Evolutionary conservation across 331 rosid genomes (phyloP), one percentile per base, ranked within the genome.

Genomic region (Malus hybrid): DNA sequence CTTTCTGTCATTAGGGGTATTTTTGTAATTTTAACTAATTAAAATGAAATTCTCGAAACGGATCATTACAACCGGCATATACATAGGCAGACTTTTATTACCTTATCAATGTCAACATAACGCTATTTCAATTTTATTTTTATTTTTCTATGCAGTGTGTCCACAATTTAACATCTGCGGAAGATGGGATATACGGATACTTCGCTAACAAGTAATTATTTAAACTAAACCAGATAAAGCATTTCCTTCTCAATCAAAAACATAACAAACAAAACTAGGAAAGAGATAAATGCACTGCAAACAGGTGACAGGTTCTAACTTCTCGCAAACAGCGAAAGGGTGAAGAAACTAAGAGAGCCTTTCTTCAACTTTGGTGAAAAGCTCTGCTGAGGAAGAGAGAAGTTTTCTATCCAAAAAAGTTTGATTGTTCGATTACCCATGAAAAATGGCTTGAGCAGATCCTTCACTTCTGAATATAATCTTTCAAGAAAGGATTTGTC

Each of bases 401-500:
- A 27, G n/a, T 16, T 64, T 32, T 31, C 13, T 16, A 31, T 31
- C 7, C 10, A 27, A 73, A 27, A 73, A 39, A 46, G 59, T 60
- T 60, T 15, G 28, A 15, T 42, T 27, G 24, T 56, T 29, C 68
- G 8, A 16, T 71, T 27, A 42, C 14, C 70, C 24, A 76, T 19
- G 11, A 67, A 76, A 33, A 71, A 50, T 22, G 54, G 52, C 44
- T 62, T 68, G 12, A 48, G 60, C 54, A 29, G 75, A 15, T 57
- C 60, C 62, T 73, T 86, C 83, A 86, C 62, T 84, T 79, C 36
- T 70, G 80, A 74, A 85, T 83, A 50, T 78, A 90, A 65, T 84
- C 88, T 76, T 81, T 89, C 27, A 86, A 80, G 74, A 89, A 20
- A 27, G 66, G 78, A 60, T 79, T 80, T 65, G 77, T 78, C 50